Evolutionary conservation across 495 filamentous ascomycete species (phyloP).

Genomic region (Lasiosphaeris hirsuta): DNA sequence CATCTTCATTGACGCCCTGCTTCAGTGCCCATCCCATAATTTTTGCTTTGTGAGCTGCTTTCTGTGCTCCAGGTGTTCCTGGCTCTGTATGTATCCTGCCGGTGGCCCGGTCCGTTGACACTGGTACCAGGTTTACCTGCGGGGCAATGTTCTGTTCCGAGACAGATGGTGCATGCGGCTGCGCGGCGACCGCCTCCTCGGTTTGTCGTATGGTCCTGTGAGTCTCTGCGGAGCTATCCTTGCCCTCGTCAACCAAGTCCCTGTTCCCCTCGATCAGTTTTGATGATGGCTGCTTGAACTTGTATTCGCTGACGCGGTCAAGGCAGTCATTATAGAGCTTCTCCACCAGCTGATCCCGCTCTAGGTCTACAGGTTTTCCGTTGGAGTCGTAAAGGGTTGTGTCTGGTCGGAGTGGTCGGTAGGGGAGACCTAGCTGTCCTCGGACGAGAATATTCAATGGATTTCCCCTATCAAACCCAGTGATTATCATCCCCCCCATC

Average conservation of each 20-base stretch:
- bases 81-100: constrained; percentile 58
- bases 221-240: constrained; percentile 69
- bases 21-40: constrained; percentile 79
- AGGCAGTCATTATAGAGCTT: constrained; percentile 91
- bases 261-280: constrained; percentile 81
- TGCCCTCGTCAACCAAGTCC: constrained; percentile 76
- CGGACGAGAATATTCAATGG: constrained; percentile 86
- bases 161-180: constrained; percentile 43
- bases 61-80: constrained; percentile 55
- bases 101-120: constrained; percentile 56
- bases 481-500: constrained; percentile 96
- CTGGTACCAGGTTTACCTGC: constrained; percentile 52
- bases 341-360: constrained; percentile 79
- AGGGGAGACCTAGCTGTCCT: constrained; percentile 83
- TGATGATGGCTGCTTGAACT: constrained; percentile 64
- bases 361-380: constrained; percentile 72
- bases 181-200: constrained; percentile 55
- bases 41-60: constrained; percentile 65
- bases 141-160: constrained; percentile 47
- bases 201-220: constrained; percentile 68
- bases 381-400: constrained; percentile 89
- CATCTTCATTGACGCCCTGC: constrained; percentile 56
- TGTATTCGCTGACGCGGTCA: constrained; percentile 84
- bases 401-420: constrained; percentile 78
- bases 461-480: constrained; percentile 93